These are phyloP conservation scores for Termitomyces sp. DNA, from an alignment of 768 basidiomycete genomes.

Conservation along the genomic window DNA sequence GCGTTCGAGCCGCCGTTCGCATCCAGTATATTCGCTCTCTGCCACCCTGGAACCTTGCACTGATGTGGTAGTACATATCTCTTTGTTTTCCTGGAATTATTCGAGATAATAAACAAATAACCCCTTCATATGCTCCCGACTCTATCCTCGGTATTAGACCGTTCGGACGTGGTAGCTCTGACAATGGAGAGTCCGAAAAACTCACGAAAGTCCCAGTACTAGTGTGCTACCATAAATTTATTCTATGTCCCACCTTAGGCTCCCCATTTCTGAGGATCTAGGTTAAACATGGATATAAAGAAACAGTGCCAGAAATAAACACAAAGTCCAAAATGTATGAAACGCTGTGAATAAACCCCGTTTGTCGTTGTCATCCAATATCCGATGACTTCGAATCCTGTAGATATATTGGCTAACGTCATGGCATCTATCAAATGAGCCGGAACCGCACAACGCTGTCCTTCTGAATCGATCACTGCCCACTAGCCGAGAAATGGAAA, in stretches of 20 bases:
- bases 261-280: background rate
- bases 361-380: background rate
- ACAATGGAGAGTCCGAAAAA: background rate
- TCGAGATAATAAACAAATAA: background rate
- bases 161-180: background rate
- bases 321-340: background rate
- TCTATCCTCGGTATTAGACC: background rate
- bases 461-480: background rate
- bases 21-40: background rate
- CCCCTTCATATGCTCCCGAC: background rate
- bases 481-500: background rate
- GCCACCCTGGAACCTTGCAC: background rate
- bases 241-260: background rate
- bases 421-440: background rate
- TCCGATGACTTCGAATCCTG: background rate
- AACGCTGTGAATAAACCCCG: background rate
- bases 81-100: background rate
- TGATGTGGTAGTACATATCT: background rate
- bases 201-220: no score
- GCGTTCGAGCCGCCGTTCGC: background rate
- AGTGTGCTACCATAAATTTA: background rate
- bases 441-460: background rate
- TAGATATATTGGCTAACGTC: background rate
- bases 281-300: background rate
- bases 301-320: background rate